Evolutionary conservation across 192 early-diverging fungal species (phyloP), one percentile per base, ranked within the genome.

Genomic region (Backusella tuberculispora): DNA sequence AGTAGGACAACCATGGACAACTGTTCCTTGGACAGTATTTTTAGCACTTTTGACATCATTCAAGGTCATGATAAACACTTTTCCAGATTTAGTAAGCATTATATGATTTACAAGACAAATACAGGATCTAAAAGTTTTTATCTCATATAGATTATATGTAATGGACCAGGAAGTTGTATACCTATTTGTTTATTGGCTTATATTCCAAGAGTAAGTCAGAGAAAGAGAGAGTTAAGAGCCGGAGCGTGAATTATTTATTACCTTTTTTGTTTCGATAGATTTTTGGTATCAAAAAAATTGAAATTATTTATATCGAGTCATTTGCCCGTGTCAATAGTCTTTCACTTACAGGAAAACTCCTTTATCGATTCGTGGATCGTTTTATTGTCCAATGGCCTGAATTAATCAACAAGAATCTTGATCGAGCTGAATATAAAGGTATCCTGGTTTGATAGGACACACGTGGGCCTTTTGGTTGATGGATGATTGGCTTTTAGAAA

Each of bases 301-400:
- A 85, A 6, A 76, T 96, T 10, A 77, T 98, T 8, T 98, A 93
- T 84, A 82, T 99, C 3, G 97, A 99, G 83, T 95, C 95, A 8
- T 92, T 95, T 88, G 97, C 98, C 26, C 85, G 98, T 15, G 96
- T 98, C 0, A 68, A 83, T 9, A 84, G 85, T 3, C 77, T 98
- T n/a, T 98, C 97, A n/a, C 78, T 99, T 6, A 90, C 95, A 0
- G 97, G 96, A 7, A 90, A 85, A 81, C 77, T 99, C 15, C 63
- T 95, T 29, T 95, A 95, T 82, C 86, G 73, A 19, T 81, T 97
- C 72, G 89, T 87, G 0, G 96, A 98, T 77, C 76, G 86, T 6
- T 97, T 99, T 76, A 60, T 99, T 5, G 95, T 99, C 19, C 97
- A 97, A 78, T 99, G 98, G 98, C 89, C 88, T 5, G 80, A 83